Base-by-base conservation (phyloP, 1,284 basidiomycete species). In the Pyrrhoderma noxium region DNA sequence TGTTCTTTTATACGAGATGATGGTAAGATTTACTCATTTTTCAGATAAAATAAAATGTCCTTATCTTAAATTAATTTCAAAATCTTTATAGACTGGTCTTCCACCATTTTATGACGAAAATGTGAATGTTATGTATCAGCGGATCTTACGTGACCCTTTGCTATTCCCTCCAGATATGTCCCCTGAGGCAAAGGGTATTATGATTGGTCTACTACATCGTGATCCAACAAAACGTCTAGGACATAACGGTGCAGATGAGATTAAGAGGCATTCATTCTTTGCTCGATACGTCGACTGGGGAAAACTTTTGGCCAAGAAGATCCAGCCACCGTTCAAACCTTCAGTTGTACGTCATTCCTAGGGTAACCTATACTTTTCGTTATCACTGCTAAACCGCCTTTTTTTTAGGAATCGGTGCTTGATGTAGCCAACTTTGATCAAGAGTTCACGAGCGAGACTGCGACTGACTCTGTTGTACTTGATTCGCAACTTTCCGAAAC, bases 101-200 rank as follows among this genome's bases (percentile, higher is more conserved):
- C 95, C 95, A 21, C 95, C 95, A 0, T 99, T 97, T 76, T 99
- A 98, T 68, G 94, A 97, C 66, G 94, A 98, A 67, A 95, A 97
- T 64, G 93, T 95, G 45, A 95, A 96, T 72, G 87, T 89, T 49
- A 95, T 93, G 92, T 99, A 99, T 70, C 92, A 96, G 67, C 89
- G 95, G 60, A 99, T 99, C 64, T 77, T 99, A 16, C 82, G 86
- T 18, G 93, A 99, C 64, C 95, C 95, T 0, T 78, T 99, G 40
- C 79, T 89, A 21, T 99, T 99, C 78, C 93, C 93, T 4, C 75
- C 86, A 16, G 93, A 97, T 61, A 89, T 99, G 69, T 77, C 86
- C 1, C 69, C 80, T 1, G 95, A 99, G 64, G 96, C 96, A 0
- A 79, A 85, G 59, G 88, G 86, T 50, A 80, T 99, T 37, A 88